Base-by-base conservation (phyloP, 768 basidiomycete genomes). In the Mycena latifolia region DNA sequence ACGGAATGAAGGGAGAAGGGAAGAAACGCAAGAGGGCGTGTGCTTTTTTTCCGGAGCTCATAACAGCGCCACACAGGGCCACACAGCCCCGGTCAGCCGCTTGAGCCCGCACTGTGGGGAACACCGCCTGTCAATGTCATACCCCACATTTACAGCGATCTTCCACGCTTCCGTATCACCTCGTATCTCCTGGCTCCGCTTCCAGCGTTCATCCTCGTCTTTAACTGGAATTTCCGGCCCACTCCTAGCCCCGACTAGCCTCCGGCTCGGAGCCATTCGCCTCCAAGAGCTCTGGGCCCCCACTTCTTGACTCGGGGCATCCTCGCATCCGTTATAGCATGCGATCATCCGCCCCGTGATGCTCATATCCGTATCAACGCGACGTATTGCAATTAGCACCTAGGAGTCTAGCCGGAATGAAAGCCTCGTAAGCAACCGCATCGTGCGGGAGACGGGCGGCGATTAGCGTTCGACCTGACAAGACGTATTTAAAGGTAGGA, bases 1-100 rank as follows among this genome's bases (percentile, higher is more conserved):
- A 12, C 14, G 46, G 66, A 54, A 61, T 61, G 61, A 67, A 63
- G 56, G 61, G 60, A 50, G 55, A 54, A 63, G 31, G 56, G 52
- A 67, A 67, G 66, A 67, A 58, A 62, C 61, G 66, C 66, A 41
- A 48, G 24, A 35, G 20, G 22, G 17, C n/a, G 43, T 18, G 20
- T 52, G 27, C 15, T 27, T 66, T 66, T 66, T 66, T 55, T 51
- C 51, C 59, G 46, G 31, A 25, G 53, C 47, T 66, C 56, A 6
- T 61, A 66, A 56, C 12, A 10, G 22, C 27, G 37, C 63, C 29
- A 31, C 63, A 64, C 63, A 51, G 41, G 47, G 35, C 15, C 2
- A 9, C 24, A 31, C 1, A 46, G 24, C 22, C 8, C 62, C 39
- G 24, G 15, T 24, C 29, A 28, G 33, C 17, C 28, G 18, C 41